Percentiles rank a stretch among this genome's conserved stretches.
Evolutionary conservation across 306 rosid genomes (phyloP).

Genomic region (Urtica urens): DNA sequence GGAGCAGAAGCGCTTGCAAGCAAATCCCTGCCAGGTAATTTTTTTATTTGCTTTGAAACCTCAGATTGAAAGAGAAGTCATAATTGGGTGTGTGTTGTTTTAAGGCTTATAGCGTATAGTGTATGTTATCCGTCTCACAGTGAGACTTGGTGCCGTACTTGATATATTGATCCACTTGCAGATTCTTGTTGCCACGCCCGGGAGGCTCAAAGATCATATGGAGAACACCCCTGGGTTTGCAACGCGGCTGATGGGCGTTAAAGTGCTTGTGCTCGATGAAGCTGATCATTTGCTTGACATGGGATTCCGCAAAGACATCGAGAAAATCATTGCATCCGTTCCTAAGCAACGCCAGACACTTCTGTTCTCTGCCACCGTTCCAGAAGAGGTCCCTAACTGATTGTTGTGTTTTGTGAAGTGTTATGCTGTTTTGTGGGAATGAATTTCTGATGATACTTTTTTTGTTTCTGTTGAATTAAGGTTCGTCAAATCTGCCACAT

Average conservation of each 20-base stretch:
- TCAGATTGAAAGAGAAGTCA: conserved; percentile 14
- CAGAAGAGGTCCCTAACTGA: conserved; percentile 53
- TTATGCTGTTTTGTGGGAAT: background rate
- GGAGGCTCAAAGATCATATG: conserved; percentile 92
- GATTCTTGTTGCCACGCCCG: conserved; percentile 99
- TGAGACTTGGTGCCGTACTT: background rate
- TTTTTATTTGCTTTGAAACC: conserved; percentile 12
- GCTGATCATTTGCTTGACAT: conserved; percentile 96
- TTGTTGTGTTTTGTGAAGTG: conserved; percentile 4
- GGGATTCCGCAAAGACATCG: conserved; percentile 96
- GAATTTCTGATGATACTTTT: conserved; percentile 7
- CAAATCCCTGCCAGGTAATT: conserved; percentile 83
- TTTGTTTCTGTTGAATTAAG: conserved; percentile 50
- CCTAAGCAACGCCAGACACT: conserved; percentile 93
- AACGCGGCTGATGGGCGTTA: conserved; percentile 86
- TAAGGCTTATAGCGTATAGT: background rate
- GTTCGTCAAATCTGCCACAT: conserved; percentile 87
- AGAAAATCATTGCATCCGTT: conserved; percentile 66
- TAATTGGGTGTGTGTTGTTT: background rate
- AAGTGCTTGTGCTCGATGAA: conserved; percentile 87
- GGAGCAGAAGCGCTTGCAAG: conserved; percentile 88
- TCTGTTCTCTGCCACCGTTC: conserved; percentile 88
- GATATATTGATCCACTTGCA: conserved; percentile 22
- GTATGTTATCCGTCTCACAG: background rate
- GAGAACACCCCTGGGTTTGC: conserved; percentile 93